These are phyloP conservation scores for Beauveria caledonica DNA, from an alignment of 2,329 filamentous ascomycete species.

Conservation along the genomic window DNA sequence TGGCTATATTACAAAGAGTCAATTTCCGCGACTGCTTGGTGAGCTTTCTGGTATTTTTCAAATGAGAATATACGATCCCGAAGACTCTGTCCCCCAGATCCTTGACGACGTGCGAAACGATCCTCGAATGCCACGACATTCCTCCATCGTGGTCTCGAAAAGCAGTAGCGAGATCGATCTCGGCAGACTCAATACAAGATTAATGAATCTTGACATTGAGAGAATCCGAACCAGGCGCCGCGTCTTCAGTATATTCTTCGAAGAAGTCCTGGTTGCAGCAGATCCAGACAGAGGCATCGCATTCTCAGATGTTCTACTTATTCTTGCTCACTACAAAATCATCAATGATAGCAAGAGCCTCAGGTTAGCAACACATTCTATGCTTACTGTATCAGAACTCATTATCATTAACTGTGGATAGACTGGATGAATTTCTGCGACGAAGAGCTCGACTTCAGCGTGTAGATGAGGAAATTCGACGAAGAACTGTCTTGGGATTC, in stretches of 20 bases:
- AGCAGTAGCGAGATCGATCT: slow-evolving; percentile 60
- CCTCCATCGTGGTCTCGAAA: slow-evolving; percentile 44
- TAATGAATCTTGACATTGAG: slow-evolving; percentile 64
- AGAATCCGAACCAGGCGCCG: slow-evolving; percentile 68
- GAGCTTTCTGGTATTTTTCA: slow-evolving; percentile 93
- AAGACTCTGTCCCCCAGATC: slow-evolving; percentile 79
- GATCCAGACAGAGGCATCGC: slow-evolving; percentile 84
- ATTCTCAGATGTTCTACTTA: slow-evolving; percentile 89
- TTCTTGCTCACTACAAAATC: slow-evolving; percentile 95
- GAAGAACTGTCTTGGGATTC: slow-evolving; percentile 86
- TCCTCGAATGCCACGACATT: slow-evolving; percentile 42
- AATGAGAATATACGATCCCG: slow-evolving; percentile 91
- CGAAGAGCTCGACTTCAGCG: slow-evolving; percentile 84
- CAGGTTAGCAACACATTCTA: slow-evolving; percentile 42
- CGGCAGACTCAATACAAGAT: slow-evolving; percentile 61
- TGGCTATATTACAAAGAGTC: slow-evolving; percentile 83
- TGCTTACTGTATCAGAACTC: not conserved
- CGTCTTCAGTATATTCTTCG: slow-evolving; percentile 90
- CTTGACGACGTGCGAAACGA: slow-evolving; percentile 72
- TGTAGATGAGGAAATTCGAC: slow-evolving; percentile 87
- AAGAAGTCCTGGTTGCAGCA: slow-evolving; percentile 89
- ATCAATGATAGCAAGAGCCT: slow-evolving; percentile 97
- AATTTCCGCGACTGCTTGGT: slow-evolving; percentile 79
- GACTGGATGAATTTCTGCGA: slow-evolving; percentile 87
- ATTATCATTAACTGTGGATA: slow-evolving; percentile 29